Base-by-base conservation (phyloP, 1,284 basidiomycete species). In the Trichosporon coremiiforme region DNA sequence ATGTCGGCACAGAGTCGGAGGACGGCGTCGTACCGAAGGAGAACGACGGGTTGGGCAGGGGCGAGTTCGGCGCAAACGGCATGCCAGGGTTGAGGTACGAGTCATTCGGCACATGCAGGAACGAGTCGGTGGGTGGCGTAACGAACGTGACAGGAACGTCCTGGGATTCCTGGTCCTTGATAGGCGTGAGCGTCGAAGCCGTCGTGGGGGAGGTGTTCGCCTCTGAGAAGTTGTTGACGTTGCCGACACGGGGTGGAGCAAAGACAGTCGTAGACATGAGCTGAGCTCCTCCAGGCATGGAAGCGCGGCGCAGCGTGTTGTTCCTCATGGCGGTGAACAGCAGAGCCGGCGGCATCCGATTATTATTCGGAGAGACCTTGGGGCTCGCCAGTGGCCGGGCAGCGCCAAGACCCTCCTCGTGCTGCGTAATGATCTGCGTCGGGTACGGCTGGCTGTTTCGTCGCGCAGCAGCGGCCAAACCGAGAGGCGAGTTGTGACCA, bases 301-400 rank as follows among this genome's bases (percentile, higher is more conserved):
- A 78, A 2, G 80, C 73, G 41, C 81, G 67, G 33, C 80, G 73
- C 13, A 75, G 71, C 4, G 66, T 66, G 70, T 82, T 82, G 70
- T 82, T 82, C n/a, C 79, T 71, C 69, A 82, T 77, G 0, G 80
- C 80, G 0, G 80, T 75, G 55, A 80, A 73, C 47, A 80, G 74
- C 4, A 82, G 70, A 10, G 74, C 71, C 0, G 76, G 75, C 4
- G 80, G 78, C 71, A 75, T 75, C 12, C 75, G 66, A 63, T 74
- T 41, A 62, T 72, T 66, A 60, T 31, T 60, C 70, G 77, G 76
- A 0, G 78, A 79, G 25, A 78, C 65, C 67, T 79, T 78, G 7
- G 79, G 79, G 38, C 75, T 76, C 2, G 68, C 67, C n/a, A 70
- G 47, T 1, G 67, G 69, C 20, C 57, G 22, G n/a, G 68, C 45